phyloP scores from a whole-genome alignment of 2,329 filamentous ascomycete genomes.

The Diaporthe nobilis region DNA sequence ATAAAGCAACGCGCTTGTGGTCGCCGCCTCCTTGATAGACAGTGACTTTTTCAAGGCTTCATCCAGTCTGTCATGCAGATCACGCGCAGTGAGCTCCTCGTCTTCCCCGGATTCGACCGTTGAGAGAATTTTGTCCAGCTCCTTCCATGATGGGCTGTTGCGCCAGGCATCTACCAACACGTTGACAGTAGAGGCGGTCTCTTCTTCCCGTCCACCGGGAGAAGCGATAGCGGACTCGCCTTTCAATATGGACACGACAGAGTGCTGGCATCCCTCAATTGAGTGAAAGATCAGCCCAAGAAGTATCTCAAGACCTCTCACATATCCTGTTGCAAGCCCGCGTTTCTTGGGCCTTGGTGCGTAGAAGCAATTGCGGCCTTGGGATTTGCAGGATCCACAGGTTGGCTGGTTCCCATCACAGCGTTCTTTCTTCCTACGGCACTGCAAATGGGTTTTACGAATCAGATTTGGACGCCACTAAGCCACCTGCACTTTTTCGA shows the following conservation, averaged over 20 bases:
- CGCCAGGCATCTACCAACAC: constrained; percentile 12
- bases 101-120: constrained; percentile 12
- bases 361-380: constrained; percentile 16
- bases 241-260: not conserved
- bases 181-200: constrained; percentile 13
- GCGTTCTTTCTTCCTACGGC: constrained; percentile 19
- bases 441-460: constrained; percentile 40
- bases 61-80: constrained; percentile 19
- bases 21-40: not conserved
- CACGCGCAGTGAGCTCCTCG: not conserved
- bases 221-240: not conserved
- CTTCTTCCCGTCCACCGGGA: too few species aligned
- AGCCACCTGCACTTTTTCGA: not conserved
- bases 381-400: constrained; percentile 8
- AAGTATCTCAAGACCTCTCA: constrained; percentile 10
- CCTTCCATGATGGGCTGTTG: constrained; percentile 6
- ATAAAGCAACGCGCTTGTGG: not conserved
- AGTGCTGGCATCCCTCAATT: not conserved
- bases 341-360: constrained; percentile 12
- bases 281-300: constrained; percentile 10
- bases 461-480: not conserved
- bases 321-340: constrained; percentile 9
- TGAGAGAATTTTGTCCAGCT: constrained; percentile 1
- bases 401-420: constrained; percentile 2
- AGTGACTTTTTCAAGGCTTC: constrained; percentile 6